Percentiles rank a stretch among this genome's conserved stretches.
These are phyloP conservation scores for Komagataella pseudopastoris DNA, from an alignment of 805 yeast species.

Conservation along the genomic window DNA sequence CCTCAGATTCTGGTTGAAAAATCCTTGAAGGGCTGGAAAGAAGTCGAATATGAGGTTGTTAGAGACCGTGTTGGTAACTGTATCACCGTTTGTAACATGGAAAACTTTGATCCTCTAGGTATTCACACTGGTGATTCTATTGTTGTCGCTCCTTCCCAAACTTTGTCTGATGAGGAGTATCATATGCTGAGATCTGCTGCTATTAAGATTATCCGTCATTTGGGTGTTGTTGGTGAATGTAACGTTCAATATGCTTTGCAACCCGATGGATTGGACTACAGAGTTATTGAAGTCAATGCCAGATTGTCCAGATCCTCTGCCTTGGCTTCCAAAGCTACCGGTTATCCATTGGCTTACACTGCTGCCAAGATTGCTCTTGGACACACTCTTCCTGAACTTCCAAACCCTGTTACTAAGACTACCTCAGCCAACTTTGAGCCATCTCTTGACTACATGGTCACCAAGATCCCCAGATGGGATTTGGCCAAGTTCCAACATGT, in stretches of 20 bases:
- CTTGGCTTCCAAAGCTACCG: slow-evolving; percentile 96
- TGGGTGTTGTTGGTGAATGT: slow-evolving; percentile 99
- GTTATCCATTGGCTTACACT: slow-evolving; percentile 96
- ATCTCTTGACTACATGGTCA: slow-evolving; percentile 89
- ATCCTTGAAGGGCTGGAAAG: slow-evolving; percentile 98
- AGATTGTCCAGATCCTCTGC: slow-evolving; percentile 96
- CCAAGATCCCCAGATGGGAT: slow-evolving; percentile 98
- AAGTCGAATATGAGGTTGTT: slow-evolving; percentile 96
- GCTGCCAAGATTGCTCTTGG: slow-evolving; percentile 97
- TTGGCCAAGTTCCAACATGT: slow-evolving; percentile 91
- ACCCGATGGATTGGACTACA: slow-evolving; percentile 89
- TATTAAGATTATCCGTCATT: slow-evolving; percentile 90
- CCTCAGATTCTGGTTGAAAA: slow-evolving; percentile 95
- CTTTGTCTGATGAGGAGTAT: slow-evolving; percentile 91
- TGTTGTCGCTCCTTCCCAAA: slow-evolving; percentile 97
- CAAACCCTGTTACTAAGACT: slow-evolving; percentile 92
- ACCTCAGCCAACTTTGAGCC: slow-evolving; percentile 97
- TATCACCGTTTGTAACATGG: slow-evolving; percentile 98
- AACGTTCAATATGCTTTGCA: slow-evolving; percentile 94
- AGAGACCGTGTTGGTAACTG: slow-evolving; percentile 94
- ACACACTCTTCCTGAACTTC: slow-evolving; percentile 86
- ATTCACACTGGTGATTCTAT: slow-evolving; percentile 98
- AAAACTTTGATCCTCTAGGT: slow-evolving; percentile 96
- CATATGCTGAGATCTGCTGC: slow-evolving; percentile 98
- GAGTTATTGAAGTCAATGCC: slow-evolving; percentile 96